These are phyloP conservation scores for Acmispon strigosus DNA, from an alignment of 306 rosid genomes.

Conservation along the genomic window DNA sequence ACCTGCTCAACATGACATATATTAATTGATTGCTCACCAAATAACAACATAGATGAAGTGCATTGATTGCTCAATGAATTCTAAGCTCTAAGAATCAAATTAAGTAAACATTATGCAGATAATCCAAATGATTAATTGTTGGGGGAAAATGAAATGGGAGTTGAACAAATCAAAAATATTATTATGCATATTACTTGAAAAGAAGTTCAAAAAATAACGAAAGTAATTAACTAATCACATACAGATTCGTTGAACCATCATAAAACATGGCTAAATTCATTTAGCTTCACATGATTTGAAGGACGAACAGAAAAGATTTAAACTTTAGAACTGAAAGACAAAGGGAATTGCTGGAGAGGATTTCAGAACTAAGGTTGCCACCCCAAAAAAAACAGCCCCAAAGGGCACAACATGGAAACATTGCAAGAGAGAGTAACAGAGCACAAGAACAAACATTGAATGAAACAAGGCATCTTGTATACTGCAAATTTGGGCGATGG, in stretches of 20 bases:
- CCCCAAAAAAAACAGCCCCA: neutral
- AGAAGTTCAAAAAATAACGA: no score
- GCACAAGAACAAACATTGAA: neutral
- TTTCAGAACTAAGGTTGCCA: neutral
- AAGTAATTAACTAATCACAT: no score
- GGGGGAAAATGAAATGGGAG: no score
- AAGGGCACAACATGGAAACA: neutral
- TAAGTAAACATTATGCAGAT: neutral
- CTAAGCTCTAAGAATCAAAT: neutral
- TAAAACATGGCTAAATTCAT: neutral
- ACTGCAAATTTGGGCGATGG: neutral
- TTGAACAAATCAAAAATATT: no score
- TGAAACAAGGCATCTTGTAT: neutral
- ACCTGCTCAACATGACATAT: slow-evolving; percentile 41
- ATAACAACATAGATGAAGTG: no score
- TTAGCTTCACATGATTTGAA: neutral
- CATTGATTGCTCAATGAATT: neutral
- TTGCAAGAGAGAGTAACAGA: neutral
- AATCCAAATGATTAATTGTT: no score
- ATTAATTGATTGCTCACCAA: neutral
- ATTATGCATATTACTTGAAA: no score
- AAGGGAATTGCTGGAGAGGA: neutral
- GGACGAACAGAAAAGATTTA: neutral
- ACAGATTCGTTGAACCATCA: no score
- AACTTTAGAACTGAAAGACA: slow-evolving; percentile 5